Evolutionary conservation across 768 basidiomycete genomes (phyloP).

Genomic region (Clavaria fumosa): DNA sequence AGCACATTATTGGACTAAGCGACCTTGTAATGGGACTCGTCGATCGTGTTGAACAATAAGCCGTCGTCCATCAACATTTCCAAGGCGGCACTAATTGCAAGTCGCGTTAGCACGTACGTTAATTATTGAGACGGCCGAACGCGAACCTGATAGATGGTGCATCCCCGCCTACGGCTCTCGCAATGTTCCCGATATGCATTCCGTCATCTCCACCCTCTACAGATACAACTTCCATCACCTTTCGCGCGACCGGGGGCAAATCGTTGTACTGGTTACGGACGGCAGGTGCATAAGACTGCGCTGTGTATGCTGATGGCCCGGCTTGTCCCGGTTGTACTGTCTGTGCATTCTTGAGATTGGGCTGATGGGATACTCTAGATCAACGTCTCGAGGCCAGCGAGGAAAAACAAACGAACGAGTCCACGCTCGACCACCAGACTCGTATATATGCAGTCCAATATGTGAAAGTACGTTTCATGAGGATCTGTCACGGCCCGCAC

Average conservation of each 20-base stretch:
- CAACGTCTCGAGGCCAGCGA: conserved; percentile 6
- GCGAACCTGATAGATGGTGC: conserved; percentile 50
- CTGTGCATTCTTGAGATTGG: conserved; percentile 13
- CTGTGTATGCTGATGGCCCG: conserved; percentile 28
- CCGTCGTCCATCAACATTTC: conserved; percentile 73
- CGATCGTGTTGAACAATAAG: conserved; percentile 60
- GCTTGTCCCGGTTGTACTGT: conserved; percentile 9
- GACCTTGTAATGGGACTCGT: conserved; percentile 65
- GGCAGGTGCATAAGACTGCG: conserved; percentile 19
- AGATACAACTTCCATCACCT: conserved; percentile 53
- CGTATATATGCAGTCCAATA: conserved; percentile 58
- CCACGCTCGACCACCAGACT: conserved; percentile 54
- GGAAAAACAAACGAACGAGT: conserved; percentile 28
- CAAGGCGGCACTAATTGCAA: conserved; percentile 42
- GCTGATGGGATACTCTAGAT: too few relatives aligned
- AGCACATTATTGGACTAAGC: conserved; percentile 19
- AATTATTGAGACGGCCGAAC: too few relatives aligned
- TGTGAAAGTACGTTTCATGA: conserved; percentile 73
- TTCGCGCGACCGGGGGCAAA: conserved; percentile 41
- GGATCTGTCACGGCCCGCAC: conserved; percentile 54
- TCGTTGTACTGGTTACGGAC: conserved; percentile 33
- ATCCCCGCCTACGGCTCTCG: conserved; percentile 43
- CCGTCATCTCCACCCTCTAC: too few relatives aligned
- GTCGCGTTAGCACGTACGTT: too few relatives aligned
- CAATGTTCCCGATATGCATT: conserved; percentile 57